A percentile compares a stretch with the other conserved stretches of the same genome.
phyloP scores from a whole-genome alignment of 2,329 filamentous ascomycete genomes.

The Botrytis galanthina region DNA sequence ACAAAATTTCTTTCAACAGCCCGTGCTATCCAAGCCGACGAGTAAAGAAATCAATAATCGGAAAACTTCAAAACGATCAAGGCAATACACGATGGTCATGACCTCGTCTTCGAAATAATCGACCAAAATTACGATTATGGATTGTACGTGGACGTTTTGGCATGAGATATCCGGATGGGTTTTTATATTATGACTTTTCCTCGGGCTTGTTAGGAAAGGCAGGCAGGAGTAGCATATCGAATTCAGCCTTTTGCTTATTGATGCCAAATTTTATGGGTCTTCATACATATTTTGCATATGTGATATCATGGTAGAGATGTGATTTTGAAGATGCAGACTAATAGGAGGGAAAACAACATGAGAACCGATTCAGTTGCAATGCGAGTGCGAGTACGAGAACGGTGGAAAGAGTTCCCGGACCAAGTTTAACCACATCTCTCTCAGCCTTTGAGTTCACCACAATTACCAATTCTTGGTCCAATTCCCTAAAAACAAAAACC shows the following conservation, averaged over 20 bases:
- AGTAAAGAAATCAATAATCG: conserved; percentile 36
- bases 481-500: not conserved
- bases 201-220: conserved; percentile 21
- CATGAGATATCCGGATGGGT: conserved; percentile 22
- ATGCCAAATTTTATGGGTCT: conserved; percentile 9
- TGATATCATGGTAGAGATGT: not conserved
- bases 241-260: conserved; percentile 21
- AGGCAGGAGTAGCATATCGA: conserved; percentile 23
- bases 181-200: conserved; percentile 20
- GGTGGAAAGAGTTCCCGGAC: not conserved
- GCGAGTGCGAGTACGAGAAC: not conserved
- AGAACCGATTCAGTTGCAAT: not conserved
- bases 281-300: not conserved
- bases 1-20: conserved; percentile 43
- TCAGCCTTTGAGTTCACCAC: not conserved
- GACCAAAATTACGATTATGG: conserved; percentile 15
- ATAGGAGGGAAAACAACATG: not conserved
- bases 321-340: not conserved
- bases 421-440: not conserved
- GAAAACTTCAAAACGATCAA: conserved; percentile 17
- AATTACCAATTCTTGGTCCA: conserved; percentile 11
- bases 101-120: conserved; percentile 16
- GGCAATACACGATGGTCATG: conserved; percentile 18
- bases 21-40: conserved; percentile 57
- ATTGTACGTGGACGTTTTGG: conserved; percentile 19